Evolutionary conservation across 805 yeast species (phyloP).

Genomic region (Debaryomyces castellii): DNA sequence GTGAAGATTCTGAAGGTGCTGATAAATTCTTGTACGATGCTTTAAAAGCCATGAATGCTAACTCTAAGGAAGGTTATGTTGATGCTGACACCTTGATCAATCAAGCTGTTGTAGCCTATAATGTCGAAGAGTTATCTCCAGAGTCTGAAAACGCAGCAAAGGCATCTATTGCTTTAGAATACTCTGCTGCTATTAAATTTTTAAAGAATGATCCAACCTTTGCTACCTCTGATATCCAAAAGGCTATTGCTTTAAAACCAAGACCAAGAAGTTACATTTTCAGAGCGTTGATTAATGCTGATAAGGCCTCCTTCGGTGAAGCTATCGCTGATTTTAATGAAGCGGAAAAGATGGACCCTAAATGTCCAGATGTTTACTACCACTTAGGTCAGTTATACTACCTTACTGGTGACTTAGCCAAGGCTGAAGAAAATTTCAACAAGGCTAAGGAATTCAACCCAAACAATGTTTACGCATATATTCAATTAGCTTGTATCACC

Average conservation of each 20-base stretch:
- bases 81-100: constrained; percentile 57
- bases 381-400: constrained; percentile 93
- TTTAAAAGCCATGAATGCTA: constrained; percentile 50
- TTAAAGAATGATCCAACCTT: constrained; percentile 68
- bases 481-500: constrained; percentile 89
- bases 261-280: constrained; percentile 80
- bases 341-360: constrained; percentile 69
- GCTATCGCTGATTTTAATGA: constrained; percentile 65
- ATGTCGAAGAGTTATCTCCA: constrained; percentile 28
- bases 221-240: constrained; percentile 64
- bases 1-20: constrained; percentile 56
- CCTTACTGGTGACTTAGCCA: constrained; percentile 68
- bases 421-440: constrained; percentile 73
- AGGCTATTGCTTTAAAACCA: constrained; percentile 66
- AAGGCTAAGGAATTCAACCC: constrained; percentile 75
- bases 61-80: constrained; percentile 59
- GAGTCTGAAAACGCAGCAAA: constrained; percentile 38
- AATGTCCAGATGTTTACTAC: constrained; percentile 81
- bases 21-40: constrained; percentile 67
- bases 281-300: constrained; percentile 81
- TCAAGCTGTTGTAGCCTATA: constrained; percentile 57
- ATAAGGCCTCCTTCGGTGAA: constrained; percentile 61
- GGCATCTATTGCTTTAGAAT: constrained; percentile 76
- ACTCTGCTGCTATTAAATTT: constrained; percentile 79
- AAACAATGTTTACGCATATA: constrained; percentile 76